These are phyloP conservation scores for Diaporthe velutina DNA, from an alignment of 2,329 filamentous ascomycete species.

Conservation along the genomic window DNA sequence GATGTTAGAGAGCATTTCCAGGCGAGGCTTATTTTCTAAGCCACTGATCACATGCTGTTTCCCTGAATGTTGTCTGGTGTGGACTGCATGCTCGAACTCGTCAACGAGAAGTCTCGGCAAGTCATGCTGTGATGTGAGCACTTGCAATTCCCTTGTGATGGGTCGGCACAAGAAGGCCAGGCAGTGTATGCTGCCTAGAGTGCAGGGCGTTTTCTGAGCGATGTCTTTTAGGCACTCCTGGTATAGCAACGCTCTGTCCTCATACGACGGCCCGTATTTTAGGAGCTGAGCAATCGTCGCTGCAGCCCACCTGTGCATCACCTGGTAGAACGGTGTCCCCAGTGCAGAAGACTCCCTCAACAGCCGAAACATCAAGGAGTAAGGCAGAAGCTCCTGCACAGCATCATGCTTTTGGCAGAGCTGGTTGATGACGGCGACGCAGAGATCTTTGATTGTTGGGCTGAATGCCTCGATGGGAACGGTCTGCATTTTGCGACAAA, in stretches of 20 bases:
- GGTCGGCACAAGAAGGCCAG: conserved; percentile 59
- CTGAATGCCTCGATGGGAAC: conserved; percentile 75
- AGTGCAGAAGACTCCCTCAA: conserved; percentile 78
- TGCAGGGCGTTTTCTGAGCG: conserved; percentile 69
- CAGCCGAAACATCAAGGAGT: conserved; percentile 72
- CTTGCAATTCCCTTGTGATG: conserved; percentile 64
- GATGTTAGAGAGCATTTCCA: conserved; percentile 69
- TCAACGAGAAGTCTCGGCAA: conserved; percentile 72
- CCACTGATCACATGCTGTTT: conserved; percentile 61
- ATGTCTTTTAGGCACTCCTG: conserved; percentile 78
- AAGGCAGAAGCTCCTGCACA: conserved; percentile 44
- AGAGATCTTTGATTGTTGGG: conserved; percentile 71
- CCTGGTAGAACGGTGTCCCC: conserved; percentile 55
- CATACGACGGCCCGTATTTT: conserved; percentile 62
- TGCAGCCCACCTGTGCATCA: conserved; percentile 37
- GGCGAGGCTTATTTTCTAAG: conserved; percentile 64
- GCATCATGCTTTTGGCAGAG: conserved; percentile 55
- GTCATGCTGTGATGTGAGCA: conserved; percentile 71
- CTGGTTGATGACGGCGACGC: conserved; percentile 66
- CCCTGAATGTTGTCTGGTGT: conserved; percentile 54
- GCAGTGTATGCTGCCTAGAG: conserved; percentile 82
- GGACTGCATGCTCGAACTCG: conserved; percentile 71
- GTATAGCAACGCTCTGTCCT: conserved; percentile 74
- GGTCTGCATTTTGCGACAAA: conserved; percentile 78
- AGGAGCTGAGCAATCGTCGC: conserved; percentile 57